Evolutionary conservation across 1,284 basidiomycete genomes (phyloP).

Genomic region (Tetrapyrgos nigripes): DNA sequence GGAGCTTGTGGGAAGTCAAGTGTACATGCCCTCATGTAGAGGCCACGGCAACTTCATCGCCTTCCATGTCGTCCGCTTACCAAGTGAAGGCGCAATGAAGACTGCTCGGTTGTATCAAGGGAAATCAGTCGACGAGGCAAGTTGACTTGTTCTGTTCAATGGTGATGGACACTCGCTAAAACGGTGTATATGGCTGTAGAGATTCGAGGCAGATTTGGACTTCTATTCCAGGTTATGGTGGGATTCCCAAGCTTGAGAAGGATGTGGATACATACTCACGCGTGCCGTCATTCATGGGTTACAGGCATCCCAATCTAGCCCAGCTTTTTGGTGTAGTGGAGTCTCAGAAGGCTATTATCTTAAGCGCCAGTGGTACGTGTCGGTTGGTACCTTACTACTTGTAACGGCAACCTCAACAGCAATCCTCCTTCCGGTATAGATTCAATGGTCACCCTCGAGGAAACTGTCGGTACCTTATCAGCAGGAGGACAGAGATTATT

Average conservation of each 20-base stretch:
- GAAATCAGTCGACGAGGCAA: background rate
- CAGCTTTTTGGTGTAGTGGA: background rate
- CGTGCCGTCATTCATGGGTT: background rate
- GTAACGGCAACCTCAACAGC: background rate
- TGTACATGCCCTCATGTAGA: background rate
- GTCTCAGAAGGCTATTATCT: background rate
- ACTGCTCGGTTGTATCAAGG: background rate
- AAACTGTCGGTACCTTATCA: background rate
- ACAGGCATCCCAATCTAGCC: background rate
- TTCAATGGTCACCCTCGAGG: background rate
- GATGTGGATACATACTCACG: background rate
- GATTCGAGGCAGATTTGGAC: background rate
- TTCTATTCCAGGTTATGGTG: background rate
- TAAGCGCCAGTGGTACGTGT: background rate
- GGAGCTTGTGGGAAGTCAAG: background rate
- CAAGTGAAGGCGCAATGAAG: background rate
- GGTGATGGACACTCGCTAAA: too few relatives aligned
- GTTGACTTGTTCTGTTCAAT: background rate
- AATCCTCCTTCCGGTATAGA: background rate
- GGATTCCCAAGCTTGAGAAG: background rate
- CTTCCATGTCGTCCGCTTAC: background rate
- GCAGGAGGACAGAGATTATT: background rate
- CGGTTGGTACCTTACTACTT: background rate
- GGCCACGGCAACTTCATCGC: background rate
- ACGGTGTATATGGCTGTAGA: background rate